Base-by-base conservation (phyloP, 192 early-diverging fungal genomes). In the Rhizophagus clarus region DNA sequence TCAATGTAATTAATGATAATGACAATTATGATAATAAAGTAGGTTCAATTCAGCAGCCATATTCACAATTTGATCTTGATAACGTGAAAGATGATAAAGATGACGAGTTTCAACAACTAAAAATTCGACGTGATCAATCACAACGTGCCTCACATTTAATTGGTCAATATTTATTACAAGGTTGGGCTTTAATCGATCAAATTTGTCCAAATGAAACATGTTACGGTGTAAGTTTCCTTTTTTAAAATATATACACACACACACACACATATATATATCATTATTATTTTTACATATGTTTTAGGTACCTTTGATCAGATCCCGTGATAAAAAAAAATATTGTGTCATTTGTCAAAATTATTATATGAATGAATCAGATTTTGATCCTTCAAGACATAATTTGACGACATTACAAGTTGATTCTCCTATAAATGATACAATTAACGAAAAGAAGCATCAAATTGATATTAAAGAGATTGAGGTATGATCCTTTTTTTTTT, bases 101-200 rank as follows among this genome's bases (percentile, higher is more conserved):
- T 67, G 84, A 85, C 11, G 82, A 83, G 29, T 42, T 80, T 76
- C 76, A 82, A 73, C 77, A 72, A 4, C 74, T 77, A 17, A 77
- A 83, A 64, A 9, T 61, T 31, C 82, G 82, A 73, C 79, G 86
- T 60, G 85, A 87, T 61, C 89, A 90, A 72, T 88, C 85, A 15
- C 82, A 83, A 6, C 81, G 78, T 37, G 89, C 87, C 4, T 89
- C 89, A 34, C 82, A 86, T 22, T 77, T 86, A 24, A 88, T 90
- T 77, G 88, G 88, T 29, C 85, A 89, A 83, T 84, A 88, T 64
- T 82, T 90, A 79, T 74, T 90, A n/a, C 83, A 87, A 22, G 85
- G 86, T 34, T 90, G 89, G 89, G 77, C 89, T 24, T 77, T 90
- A 77, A 72, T 90, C 29, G 86, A 90, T 37, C 88, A 90, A 11